phyloP scores from a whole-genome alignment of 345 rosid genomes.

The Syzygium oleosum region DNA sequence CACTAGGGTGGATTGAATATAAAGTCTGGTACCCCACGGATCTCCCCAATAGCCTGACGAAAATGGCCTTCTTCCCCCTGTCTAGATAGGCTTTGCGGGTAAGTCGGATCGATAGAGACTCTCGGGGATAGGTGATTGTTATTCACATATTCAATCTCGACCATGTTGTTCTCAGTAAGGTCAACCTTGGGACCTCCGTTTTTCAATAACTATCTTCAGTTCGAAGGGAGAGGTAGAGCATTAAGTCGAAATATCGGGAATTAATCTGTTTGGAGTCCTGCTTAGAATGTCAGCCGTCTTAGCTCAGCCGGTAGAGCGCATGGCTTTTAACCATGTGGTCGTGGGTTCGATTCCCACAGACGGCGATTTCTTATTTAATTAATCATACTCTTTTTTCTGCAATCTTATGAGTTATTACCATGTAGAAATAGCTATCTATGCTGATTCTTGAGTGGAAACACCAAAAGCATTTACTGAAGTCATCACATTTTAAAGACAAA shows the following conservation, averaged over 20 bases:
- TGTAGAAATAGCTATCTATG: neutral
- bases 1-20: neutral
- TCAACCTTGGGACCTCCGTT: neutral
- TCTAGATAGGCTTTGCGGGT: neutral
- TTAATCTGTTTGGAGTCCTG: accelerated
- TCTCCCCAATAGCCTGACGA: neutral
- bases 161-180: neutral
- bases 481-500: neutral
- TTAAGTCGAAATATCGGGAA: neutral
- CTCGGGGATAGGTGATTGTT: neutral
- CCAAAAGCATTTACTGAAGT: neutral
- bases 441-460: neutral
- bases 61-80: neutral
- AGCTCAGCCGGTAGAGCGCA: constrained; percentile 83
- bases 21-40: neutral
- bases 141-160: neutral
- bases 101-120: neutral
- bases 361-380: constrained; percentile 15
- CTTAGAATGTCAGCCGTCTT: constrained; percentile 23
- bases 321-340: constrained; percentile 82
- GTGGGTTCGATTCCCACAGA: constrained; percentile 79
- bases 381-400: neutral
- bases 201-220: neutral
- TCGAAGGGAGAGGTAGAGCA: neutral
- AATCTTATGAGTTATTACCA: neutral